A percentile compares a stretch with the other conserved stretches of the same genome.
Conservation (phyloP, 2,329 filamentous ascomycete species). For the Monosporascus sp. region DNA sequence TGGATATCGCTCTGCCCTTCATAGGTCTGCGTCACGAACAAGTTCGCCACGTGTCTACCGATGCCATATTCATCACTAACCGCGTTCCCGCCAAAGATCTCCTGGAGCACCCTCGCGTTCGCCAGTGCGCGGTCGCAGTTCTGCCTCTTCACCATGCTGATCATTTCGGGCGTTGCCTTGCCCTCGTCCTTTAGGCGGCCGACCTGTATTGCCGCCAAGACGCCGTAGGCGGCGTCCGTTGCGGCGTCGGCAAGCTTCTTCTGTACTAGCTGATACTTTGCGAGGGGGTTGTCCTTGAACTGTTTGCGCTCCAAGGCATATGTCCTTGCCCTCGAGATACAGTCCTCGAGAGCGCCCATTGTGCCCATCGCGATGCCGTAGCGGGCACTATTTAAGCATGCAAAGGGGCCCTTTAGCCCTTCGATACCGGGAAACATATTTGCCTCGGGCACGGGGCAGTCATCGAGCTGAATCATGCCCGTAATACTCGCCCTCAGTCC, state of each 20-base stretch:
- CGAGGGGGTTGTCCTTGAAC: slow-evolving; percentile 92
- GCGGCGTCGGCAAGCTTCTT: slow-evolving; percentile 94
- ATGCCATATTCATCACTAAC: slow-evolving; percentile 96
- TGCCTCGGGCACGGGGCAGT: slow-evolving; percentile 77
- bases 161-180: slow-evolving; percentile 89
- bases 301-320: slow-evolving; percentile 93
- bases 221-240: slow-evolving; percentile 87
- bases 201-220: slow-evolving; percentile 85
- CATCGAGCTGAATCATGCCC: slow-evolving; percentile 95
- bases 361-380: slow-evolving; percentile 92
- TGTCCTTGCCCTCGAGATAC: slow-evolving; percentile 69
- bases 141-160: slow-evolving; percentile 92
- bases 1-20: slow-evolving; percentile 99
- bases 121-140: slow-evolving; percentile 88
- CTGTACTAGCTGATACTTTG: slow-evolving; percentile 94
- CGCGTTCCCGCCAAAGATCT: slow-evolving; percentile 97
- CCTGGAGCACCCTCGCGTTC: slow-evolving; percentile 77
- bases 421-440: slow-evolving; percentile 95
- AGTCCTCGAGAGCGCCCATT: slow-evolving; percentile 92
- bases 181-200: slow-evolving; percentile 89
- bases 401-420: slow-evolving; percentile 83
- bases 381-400: slow-evolving; percentile 87
- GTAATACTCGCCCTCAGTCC: slow-evolving; percentile 90
- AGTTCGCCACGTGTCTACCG: slow-evolving; percentile 87
- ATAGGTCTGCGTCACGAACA: slow-evolving; percentile 97